Base-by-base conservation (phyloP, 164 flowering plant species). In the Vitis rupestris region DNA sequence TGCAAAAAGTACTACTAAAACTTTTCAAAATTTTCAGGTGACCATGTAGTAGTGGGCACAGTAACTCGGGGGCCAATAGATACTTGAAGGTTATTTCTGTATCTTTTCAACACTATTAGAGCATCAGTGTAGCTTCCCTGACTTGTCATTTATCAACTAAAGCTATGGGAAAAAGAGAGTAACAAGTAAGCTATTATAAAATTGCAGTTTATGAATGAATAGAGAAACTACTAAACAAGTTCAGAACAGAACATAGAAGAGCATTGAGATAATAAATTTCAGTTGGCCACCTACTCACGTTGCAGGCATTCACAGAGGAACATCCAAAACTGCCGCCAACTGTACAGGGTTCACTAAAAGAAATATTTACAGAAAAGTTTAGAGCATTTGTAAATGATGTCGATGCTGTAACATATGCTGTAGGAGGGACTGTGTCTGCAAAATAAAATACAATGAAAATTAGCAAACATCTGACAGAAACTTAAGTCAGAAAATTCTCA, bases 381-480 rank as follows among this genome's bases (percentile, higher is more conserved):
- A 63, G 66, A 16, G 89, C 86, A 80, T 80, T 86, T 59, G 99
- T 95, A 69, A 91, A 94, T 60, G 90, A 59, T 64, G 79, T 73
- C 64, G 80, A 71, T 51, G 89, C 83, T 15, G 85, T 73, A 61
- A 95, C 67, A 74, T 72, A 74, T 53, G 99, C 99, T 57, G 97
- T 91, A n/a, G 98, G 99, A n/a, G 84, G 88, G 23, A 91, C 68
- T 1, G 90, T 90, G 78, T 95, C 97, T 92, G 98, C 84, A 87
- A 69, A 74, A 69, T 66, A 3, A 17, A 37, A 50, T 62, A 61
- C 3, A 61, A 70, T 50, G 27, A 7, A 64, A 9, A 63, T 69
- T 50, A 69, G 67, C 16, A 55, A 37, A n/a, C 3, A 30, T 51
- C 48, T 14, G 30, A 60, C 66, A 59, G 23, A 13, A 29, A 58